These are phyloP conservation scores for Syncephalastrum racemosum DNA, from an alignment of 371 early-diverging fungal genomes.

Conservation along the genomic window DNA sequence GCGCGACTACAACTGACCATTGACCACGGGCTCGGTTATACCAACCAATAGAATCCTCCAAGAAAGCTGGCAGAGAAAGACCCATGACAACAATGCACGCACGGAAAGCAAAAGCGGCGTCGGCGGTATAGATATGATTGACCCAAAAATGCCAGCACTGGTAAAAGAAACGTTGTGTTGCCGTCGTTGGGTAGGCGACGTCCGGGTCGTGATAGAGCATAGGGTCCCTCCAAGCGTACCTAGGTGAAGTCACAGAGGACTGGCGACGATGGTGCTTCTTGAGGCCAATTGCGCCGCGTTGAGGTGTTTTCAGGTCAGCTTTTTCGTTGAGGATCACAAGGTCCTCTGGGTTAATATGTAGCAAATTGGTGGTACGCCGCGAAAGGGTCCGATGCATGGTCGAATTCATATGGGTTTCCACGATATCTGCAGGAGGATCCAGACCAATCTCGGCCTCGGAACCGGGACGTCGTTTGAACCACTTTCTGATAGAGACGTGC, in stretches of 20 bases:
- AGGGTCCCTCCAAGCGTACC: too few species aligned
- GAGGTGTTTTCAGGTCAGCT: too few species aligned
- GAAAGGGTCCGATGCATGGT: slow-evolving; percentile 11
- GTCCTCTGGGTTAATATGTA: too few species aligned
- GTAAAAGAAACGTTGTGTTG: slow-evolving; percentile 31
- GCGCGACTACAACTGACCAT: slow-evolving; percentile 46
- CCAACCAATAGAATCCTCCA: slow-evolving; percentile 34
- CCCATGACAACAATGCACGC: slow-evolving; percentile 33
- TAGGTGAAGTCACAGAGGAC: too few species aligned
- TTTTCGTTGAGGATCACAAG: too few species aligned
- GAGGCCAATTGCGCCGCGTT: too few species aligned
- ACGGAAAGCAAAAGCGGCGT: slow-evolving; percentile 36
- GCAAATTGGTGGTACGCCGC: slow-evolving; percentile 9
- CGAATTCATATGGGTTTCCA: slow-evolving; percentile 4
- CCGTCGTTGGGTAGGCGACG: slow-evolving; percentile 36
- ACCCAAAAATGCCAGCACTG: slow-evolving; percentile 21
- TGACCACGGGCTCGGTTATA: slow-evolving; percentile 38
- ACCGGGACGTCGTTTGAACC: slow-evolving; percentile 4
- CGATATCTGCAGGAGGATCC: slow-evolving; percentile 22
- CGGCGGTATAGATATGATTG: slow-evolving; percentile 33
- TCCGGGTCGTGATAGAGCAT: slow-evolving; percentile 47
- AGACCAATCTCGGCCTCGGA: slow-evolving; percentile 21
- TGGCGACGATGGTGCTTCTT: too few species aligned
- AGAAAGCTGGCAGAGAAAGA: slow-evolving; percentile 36
- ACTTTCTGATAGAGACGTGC: slow-evolving; percentile 26